A percentile compares a stretch with the other conserved stretches of the same genome.
These are phyloP conservation scores for Isabelozyma heimii DNA, from an alignment of 805 yeast species.

Conservation along the genomic window DNA sequence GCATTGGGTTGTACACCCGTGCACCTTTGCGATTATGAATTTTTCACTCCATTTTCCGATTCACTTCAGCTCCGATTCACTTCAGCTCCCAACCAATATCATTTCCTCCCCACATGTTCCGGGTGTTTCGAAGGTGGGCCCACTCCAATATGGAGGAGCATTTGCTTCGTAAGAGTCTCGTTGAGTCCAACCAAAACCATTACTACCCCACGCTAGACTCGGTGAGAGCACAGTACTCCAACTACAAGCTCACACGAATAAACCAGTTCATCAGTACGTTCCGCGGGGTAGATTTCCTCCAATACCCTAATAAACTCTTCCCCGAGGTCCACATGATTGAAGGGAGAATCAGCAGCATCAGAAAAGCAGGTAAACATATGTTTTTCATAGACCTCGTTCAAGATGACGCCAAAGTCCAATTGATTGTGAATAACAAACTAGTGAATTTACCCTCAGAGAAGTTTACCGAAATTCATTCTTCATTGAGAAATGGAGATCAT, in stretches of 20 bases:
- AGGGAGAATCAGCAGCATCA: constrained; percentile 58
- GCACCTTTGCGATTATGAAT: no score
- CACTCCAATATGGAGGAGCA: neutral
- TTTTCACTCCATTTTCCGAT: no score
- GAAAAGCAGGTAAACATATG: constrained; percentile 69
- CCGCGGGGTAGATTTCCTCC: constrained; percentile 4
- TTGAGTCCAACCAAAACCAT: neutral
- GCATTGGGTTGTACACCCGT: no score
- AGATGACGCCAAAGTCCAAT: constrained; percentile 57
- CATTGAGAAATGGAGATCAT: constrained; percentile 69
- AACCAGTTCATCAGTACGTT: constrained; percentile 7
- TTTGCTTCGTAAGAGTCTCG: neutral
- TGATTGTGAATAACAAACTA: constrained; percentile 55
- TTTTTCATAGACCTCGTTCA: constrained; percentile 67
- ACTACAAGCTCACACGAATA: neutral
- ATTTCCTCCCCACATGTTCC: neutral
- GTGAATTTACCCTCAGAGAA: constrained; percentile 40
- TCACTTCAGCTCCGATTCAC: neutral
- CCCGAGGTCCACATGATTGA: constrained; percentile 19
- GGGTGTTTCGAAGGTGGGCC: neutral
- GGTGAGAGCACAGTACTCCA: neutral
- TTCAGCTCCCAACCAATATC: neutral
- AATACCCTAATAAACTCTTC: constrained; percentile 5
- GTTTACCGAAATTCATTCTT: constrained; percentile 37
- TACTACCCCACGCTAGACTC: neutral